Evolutionary conservation across 1,284 basidiomycete species (phyloP), one percentile per base, ranked within the genome.

Genomic region (Ceratobasidium theobromae): DNA sequence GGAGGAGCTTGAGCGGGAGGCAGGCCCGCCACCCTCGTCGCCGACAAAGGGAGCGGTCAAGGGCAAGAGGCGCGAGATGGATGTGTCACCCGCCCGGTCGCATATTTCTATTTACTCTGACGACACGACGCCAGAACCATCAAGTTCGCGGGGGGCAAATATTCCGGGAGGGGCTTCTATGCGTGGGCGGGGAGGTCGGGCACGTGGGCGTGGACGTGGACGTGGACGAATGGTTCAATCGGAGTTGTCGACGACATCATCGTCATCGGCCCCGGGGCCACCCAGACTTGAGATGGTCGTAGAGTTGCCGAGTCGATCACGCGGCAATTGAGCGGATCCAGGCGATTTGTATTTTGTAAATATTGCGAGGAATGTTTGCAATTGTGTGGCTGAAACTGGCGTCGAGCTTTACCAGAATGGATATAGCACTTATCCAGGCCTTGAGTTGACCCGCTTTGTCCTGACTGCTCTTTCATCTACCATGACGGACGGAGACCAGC

Each of bases 401-500:
- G 35, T 16, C 45, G 46, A 32, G 23, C 28, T 30, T 18, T 52
- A 52, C 23, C 49, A 28, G 23, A 11, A n/a, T 5, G 21, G 46
- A 49, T 49, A 49, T 49, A 58, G 57, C 46, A 23, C 33, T 33
- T 23, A 40, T 62, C 55, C 45, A 60, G 57, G 43, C 3, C 57
- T 28, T 2, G 9, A 25, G 4, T 23, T 53, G 41, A 8, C 57
- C 57, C 45, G 46, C 16, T 46, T 62, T 46, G 28, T 62, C 51
- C 28, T 33, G 9, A 12, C 49, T 38, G 8, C 35, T 16, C 35
- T 5, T 43, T 43, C 40, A 43, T 21, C 30, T 11, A 52, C 28
- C n/a, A 60, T 62, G 57, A 30, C 57, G 2, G 57, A 62, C 46
- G 51, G 46, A 62, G 57, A 46, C n/a, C n/a, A n/a, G n/a, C n/a